Base-by-base conservation (phyloP, 2,329 filamentous ascomycete species). In the Beauveria pseudobassiana region DNA sequence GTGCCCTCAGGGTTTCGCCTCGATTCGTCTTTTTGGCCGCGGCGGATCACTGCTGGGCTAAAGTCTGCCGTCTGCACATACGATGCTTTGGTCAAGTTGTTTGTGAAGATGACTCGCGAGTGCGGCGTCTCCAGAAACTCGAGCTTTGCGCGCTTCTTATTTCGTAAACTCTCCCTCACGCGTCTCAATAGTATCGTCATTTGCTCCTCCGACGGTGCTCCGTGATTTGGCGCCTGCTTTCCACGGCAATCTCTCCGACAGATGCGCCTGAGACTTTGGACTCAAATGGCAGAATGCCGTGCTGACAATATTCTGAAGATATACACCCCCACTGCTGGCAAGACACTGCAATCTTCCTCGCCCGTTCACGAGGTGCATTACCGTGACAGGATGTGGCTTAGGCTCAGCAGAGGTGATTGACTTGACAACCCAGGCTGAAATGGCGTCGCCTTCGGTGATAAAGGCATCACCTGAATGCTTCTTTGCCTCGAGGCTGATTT, bases 361-460 rank as follows among this genome's bases (percentile, higher is more conserved):
- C 3, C 65, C 64, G 45, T 71, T 68, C 48, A 69, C 55, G 18
- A 67, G 64, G 45, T 63, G 63, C 56, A 57, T 50, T 3, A 70
- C 46, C 1, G 69, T 62, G 12, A 67, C 64, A 9, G 69, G 63
- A 7, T 67, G 60, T n/a, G 63, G 51, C 26, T 52, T 24, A 6
- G 64, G 49, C 55, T 63, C 57, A 24, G 64, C 49, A 14, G 61
- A 28, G 26, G 60, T 58, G 24, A 69, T 61, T 9, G 63, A 40
- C 4, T 64, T 63, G 26, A 71, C 66, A 63, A 70, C 68, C 75
- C 77, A 81, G 0, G 76, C 75, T 1, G 70, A 67, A 7, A 81
- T 65, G 10, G 80, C 68, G 57, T 80, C 78, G 28, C 75, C 72
- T 28, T 79, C 76, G 62, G 75, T 79, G 43, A 80, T 56, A 60